Evolutionary conservation across 1,139 yeast genomes (phyloP).

Genomic region (Zygosaccharomyces pseudobailii): DNA sequence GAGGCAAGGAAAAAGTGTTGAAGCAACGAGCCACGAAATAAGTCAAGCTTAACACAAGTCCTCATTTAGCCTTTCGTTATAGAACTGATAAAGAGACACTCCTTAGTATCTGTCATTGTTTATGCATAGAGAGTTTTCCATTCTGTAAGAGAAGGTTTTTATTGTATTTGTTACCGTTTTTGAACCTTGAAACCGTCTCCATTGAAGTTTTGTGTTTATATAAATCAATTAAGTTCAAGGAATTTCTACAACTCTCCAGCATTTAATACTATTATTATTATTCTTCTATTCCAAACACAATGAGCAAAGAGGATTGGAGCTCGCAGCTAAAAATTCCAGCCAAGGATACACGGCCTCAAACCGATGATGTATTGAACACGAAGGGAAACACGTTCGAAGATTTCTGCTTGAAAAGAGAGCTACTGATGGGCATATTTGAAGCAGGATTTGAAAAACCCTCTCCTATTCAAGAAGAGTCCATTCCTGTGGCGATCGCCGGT

Average conservation of each 20-base stretch:
- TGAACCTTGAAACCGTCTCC: not conserved
- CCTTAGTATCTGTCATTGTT: not conserved
- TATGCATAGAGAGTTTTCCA: not conserved
- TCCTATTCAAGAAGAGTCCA: conserved; percentile 96
- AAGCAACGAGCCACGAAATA: not conserved
- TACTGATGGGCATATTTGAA: conserved; percentile 96
- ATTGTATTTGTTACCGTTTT: not conserved
- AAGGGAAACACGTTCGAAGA: conserved; percentile 92
- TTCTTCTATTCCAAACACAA: conserved; percentile 1
- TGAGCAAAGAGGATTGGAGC: conserved; percentile 54
- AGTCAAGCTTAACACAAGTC: not conserved
- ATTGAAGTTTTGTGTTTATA: not conserved
- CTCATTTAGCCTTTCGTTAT: not conserved
- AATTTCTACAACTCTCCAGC: not conserved
- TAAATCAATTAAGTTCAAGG: not conserved
- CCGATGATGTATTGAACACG: conserved; percentile 91
- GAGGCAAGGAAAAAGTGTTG: conserved; percentile 1
- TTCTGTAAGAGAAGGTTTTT: not conserved
- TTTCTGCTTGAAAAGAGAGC: conserved; percentile 83
- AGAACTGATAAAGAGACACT: not conserved
- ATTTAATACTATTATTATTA: not conserved
- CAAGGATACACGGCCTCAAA: conserved; percentile 88
- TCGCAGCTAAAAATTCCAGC: conserved; percentile 65
- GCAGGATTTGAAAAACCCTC: conserved; percentile 99
- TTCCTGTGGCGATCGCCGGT: conserved; percentile 93